Base-by-base conservation (phyloP, 2,329 filamentous ascomycete genomes). In the Fusarium staphyleae region DNA sequence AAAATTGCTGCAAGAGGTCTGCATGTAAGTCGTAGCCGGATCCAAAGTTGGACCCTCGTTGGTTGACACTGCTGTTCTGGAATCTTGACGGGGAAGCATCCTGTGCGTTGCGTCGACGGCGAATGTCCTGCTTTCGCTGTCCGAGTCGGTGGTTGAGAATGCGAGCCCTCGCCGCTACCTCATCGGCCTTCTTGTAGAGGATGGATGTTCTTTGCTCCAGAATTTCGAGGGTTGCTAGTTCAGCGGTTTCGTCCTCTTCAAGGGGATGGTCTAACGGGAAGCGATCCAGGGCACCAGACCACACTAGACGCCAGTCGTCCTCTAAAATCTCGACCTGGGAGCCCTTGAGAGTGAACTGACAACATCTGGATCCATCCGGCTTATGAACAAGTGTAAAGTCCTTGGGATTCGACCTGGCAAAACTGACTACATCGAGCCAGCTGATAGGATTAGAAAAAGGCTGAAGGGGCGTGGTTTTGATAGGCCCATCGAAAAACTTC, bases 371-470 rank as follows among this genome's bases (percentile, higher is more conserved):
- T 15, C 89, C 88, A 61, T 90, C 87, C 36, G 84, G 80, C 57
- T 83, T 82, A 51, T 89, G 85, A 48, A 85, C 86, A 44, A 96
- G 76, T 28, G 85, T 82, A 72, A 96, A 95, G 48, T 93, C 89
- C 61, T 85, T 82, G 0, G 91, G 89, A 59, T 91, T 92, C 60
- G 85, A 86, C 68, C 89, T 89, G 59, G 91, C 89, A 74, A 93
- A 95, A 61, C 89, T 86, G 62, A 96, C 89, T 45, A 96, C 87
- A 67, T 96, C 91, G 32, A 95, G 79, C 91, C 91, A 96, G 11
- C 86, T 88, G 49, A 95, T 82, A 5, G 80, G 81, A 4, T 81
- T 82, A 26, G 81, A 75, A 81, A 84, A 68, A 75, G 85, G 72
- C 82, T 89, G 65, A 79, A 81, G 51, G 43, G 70, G 75, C 46